Conservation (phyloP, 768 basidiomycete genomes). For the Lentinus tigrinus region DNA sequence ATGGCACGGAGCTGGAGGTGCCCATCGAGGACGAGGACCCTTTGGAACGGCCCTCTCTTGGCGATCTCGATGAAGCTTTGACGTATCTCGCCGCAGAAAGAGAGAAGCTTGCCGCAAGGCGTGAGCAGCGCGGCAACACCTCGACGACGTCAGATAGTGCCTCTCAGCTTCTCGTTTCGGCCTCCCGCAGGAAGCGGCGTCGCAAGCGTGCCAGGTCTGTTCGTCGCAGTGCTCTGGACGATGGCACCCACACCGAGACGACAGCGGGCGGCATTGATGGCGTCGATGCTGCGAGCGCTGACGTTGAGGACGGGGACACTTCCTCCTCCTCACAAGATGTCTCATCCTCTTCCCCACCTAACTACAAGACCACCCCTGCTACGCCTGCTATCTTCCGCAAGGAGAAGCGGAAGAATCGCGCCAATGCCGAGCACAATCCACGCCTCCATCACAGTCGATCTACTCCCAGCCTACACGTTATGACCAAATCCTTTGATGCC, state of each 20-base stretch:
- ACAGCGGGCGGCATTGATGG: conserved; percentile 15
- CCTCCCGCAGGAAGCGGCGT: conserved; percentile 34
- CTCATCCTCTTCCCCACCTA: conserved; percentile 24
- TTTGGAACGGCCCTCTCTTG: conserved; percentile 59
- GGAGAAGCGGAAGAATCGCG: conserved; percentile 17
- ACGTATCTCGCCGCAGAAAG: conserved; percentile 76
- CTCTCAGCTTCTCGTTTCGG: conserved; percentile 41
- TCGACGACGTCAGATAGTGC: conserved; percentile 35
- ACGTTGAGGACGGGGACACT: conserved; percentile 23
- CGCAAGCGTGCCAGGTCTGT: conserved; percentile 30
- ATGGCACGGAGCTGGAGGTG: conserved; percentile 23
- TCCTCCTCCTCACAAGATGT: conserved; percentile 27
- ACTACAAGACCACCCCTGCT: conserved; percentile 30
- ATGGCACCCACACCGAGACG: conserved; percentile 12
- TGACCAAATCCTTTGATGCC: conserved; percentile 43
- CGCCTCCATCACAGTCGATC: conserved; percentile 45
- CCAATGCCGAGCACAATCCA: conserved; percentile 17
- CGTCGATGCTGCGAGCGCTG: conserved; percentile 16
- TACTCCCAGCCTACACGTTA: conserved; percentile 43
- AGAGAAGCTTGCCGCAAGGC: conserved; percentile 50
- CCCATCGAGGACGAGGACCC: conserved; percentile 30
- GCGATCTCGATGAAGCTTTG: conserved; percentile 69
- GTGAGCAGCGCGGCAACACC: conserved; percentile 23
- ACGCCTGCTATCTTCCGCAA: conserved; percentile 22
- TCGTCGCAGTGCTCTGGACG: conserved; percentile 2